Evolutionary conservation across 139 green algal species (phyloP), one percentile per base, ranked within the genome.

Genomic region (Tetradesmus lagerheimii): DNA sequence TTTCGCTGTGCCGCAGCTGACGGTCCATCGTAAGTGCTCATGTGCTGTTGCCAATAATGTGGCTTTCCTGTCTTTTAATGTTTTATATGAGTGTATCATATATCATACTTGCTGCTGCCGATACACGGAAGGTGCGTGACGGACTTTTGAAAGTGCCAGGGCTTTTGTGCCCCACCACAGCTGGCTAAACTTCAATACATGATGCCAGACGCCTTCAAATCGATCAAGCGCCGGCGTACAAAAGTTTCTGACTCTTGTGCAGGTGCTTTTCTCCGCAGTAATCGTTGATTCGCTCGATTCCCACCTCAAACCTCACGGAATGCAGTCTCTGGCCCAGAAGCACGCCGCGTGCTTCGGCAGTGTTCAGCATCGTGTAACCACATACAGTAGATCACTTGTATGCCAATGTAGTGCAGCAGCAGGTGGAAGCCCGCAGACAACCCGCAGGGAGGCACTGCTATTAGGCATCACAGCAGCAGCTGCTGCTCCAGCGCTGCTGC

Each of bases 391-490:
- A 9, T 31, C 4, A 31, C 57, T 71, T 15, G 57, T 71, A 71
- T 71, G 57, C 23, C 57, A 71, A 71, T 71, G 57, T 71, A 71
- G 57, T 23, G 35, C 53, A 79, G 82, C 82, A 50, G 57, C 57
- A 34, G 35, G 57, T 35, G 37, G 76, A 8, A 82, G 76, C n/a
- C 39, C 67, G 29, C 67, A 18, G 31, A 41, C 67, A 75, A 71
- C 57, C 57, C 57, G 80, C 29, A 86, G 80, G 25, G 80, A 74
- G 35, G 80, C n/a, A 31, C 38, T 80, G 83, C 71, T 82, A 14
- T 18, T 64, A 38, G 83, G 82, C 38, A 50, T 88, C 39, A n/a
- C 62, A 80, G 37, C 38, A 41, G 83, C 57, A 71, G 67, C 47
- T 27, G 64, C 83, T 18, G 35, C 64, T 41, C 38, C 64, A 62